phyloP scores from a whole-genome alignment of 2,329 filamentous ascomycete species.

The Didymella segeticola region DNA sequence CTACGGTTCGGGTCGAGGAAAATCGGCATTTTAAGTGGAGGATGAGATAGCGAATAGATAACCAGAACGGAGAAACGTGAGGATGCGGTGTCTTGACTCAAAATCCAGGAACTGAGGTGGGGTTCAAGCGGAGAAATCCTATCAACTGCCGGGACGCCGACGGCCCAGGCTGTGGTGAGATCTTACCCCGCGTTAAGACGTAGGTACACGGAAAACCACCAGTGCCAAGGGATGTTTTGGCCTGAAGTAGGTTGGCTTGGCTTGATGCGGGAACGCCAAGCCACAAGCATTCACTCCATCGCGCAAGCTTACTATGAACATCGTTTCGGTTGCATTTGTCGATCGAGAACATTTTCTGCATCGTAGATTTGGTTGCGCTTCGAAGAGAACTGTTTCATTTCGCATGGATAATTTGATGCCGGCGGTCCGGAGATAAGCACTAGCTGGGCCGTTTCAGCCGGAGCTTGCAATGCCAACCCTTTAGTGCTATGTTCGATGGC shows the following conservation, averaged over 20 bases:
- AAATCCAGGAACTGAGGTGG: background rate
- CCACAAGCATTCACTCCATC: constrained; percentile 5
- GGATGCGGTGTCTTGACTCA: constrained; percentile 4
- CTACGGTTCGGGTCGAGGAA: constrained; percentile 27
- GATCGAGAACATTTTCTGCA: background rate
- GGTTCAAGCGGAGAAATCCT: constrained; percentile 3
- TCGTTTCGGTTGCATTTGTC: background rate
- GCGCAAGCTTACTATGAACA: background rate
- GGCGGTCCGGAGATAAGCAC: constrained; percentile 19
- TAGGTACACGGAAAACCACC: constrained; percentile 1
- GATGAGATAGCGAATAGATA: constrained; percentile 30
- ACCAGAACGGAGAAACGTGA: constrained; percentile 29
- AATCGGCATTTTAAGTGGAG: constrained; percentile 18
- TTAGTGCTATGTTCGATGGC: constrained; percentile 44
- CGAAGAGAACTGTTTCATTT: background rate
- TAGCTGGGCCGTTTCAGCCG: constrained; percentile 29
- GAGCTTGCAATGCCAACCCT: constrained; percentile 45
- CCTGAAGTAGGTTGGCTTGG: constrained; percentile 5
- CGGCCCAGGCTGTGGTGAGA: constrained; percentile 2
- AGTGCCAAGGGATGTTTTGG: constrained; percentile 6
- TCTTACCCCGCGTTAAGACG: constrained; percentile 14
- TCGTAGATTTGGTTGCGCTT: background rate
- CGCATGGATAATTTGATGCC: background rate
- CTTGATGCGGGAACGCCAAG: constrained; percentile 11
- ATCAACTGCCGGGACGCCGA: constrained; percentile 1